Conservation (phyloP, 768 basidiomycete species). For the Tricholoma terreum region DNA sequence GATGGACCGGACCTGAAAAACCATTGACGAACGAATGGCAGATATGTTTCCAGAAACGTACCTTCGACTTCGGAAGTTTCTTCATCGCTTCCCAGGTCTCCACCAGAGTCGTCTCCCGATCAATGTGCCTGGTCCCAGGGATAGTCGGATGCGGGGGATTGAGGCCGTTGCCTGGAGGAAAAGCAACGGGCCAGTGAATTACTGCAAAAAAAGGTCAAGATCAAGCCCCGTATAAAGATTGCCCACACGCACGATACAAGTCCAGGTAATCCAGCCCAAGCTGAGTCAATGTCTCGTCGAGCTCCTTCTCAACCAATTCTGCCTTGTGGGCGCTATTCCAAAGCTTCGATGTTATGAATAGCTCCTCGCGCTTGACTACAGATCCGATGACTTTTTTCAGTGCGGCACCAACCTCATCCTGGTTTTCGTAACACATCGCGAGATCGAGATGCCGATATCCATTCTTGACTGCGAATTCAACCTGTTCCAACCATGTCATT, state of each 20-base stretch:
- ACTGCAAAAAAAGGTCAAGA: slow-evolving; percentile 37
- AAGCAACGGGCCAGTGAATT: slow-evolving; percentile 79
- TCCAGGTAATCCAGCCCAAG: slow-evolving; percentile 78
- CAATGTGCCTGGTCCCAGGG: slow-evolving; percentile 49
- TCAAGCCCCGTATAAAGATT: not conserved
- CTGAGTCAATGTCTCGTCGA: slow-evolving; percentile 72
- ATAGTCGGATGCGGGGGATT: slow-evolving; percentile 49
- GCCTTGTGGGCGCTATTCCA: slow-evolving; percentile 78
- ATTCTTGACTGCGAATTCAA: slow-evolving; percentile 67
- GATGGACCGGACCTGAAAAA: slow-evolving; percentile 54
- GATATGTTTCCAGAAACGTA: slow-evolving; percentile 17
- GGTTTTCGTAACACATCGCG: slow-evolving; percentile 78
- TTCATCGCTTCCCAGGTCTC: slow-evolving; percentile 86
- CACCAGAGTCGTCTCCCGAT: slow-evolving; percentile 55
- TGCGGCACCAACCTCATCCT: slow-evolving; percentile 71
- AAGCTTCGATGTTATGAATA: slow-evolving; percentile 80
- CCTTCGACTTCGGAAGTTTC: slow-evolving; percentile 68
- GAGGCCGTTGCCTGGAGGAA: slow-evolving; percentile 53
- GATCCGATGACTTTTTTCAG: slow-evolving; percentile 74
- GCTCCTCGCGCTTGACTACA: slow-evolving; percentile 75
- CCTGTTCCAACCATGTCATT: slow-evolving; percentile 35
- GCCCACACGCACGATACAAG: slow-evolving; percentile 57
- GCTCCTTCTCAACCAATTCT: slow-evolving; percentile 63
- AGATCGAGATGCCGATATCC: slow-evolving; percentile 87
- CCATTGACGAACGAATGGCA: not conserved